These are phyloP conservation scores for Xylaria digitata DNA, from an alignment of 2,329 filamentous ascomycete species.

Conservation along the genomic window DNA sequence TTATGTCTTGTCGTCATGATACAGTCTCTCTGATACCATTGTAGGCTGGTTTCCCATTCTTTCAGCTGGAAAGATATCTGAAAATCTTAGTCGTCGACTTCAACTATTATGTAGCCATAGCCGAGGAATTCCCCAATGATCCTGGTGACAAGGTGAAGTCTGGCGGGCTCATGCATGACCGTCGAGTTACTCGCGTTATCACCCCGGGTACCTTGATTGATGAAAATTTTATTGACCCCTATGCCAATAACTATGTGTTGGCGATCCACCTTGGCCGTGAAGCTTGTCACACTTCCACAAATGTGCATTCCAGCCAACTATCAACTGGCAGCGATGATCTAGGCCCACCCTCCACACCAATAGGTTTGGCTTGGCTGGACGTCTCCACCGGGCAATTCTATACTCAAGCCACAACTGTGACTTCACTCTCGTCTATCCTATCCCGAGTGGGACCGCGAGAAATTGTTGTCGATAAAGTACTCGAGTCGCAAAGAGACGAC, in stretches of 20 bases:
- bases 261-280: constrained; percentile 71
- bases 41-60: constrained; percentile 91
- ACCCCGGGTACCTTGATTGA: constrained; percentile 97
- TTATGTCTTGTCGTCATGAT: constrained; percentile 34
- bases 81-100: constrained; percentile 93
- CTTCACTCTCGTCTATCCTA: constrained; percentile 80
- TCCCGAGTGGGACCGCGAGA: constrained; percentile 87
- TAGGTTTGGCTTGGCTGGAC: constrained; percentile 92
- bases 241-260: constrained; percentile 91
- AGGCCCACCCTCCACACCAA: constrained; percentile 39
- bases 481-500: constrained; percentile 68
- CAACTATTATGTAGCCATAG: constrained; percentile 90
- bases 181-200: constrained; percentile 85
- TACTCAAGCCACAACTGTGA: constrained; percentile 79
- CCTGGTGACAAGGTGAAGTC: constrained; percentile 75
- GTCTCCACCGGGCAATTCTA: constrained; percentile 95
- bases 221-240: constrained; percentile 96
- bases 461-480: constrained; percentile 77
- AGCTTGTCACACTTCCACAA: constrained; percentile 41
- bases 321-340: constrained; percentile 9
- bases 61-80: constrained; percentile 90
- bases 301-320: neutral
- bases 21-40: constrained; percentile 42
- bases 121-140: constrained; percentile 88
- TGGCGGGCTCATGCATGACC: constrained; percentile 84